Base-by-base conservation (phyloP, 305 asterid species). In the Lippia alba region DNA sequence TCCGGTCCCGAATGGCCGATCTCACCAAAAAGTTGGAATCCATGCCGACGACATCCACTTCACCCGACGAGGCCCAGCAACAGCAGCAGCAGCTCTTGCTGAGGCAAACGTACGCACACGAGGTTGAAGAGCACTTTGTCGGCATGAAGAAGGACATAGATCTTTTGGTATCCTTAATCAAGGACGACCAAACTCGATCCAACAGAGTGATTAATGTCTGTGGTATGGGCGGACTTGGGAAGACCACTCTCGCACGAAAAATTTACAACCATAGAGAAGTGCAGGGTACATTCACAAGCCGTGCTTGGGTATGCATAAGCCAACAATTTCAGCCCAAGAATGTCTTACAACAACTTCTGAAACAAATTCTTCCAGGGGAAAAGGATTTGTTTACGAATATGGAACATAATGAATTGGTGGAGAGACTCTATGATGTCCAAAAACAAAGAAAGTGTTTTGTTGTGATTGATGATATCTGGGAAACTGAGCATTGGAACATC, bases 201-300 rank as follows among this genome's bases (percentile, higher is more conserved):
- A 20, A 49, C n/a, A n/a, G 34, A 17, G 48, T 77, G 32, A 63
- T 72, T 36, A 8, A 36, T 36, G 6, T 72, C 78, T 72, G 61
- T 30, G 81, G 81, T 11, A 72, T 73, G 71, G 78, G 78, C 0
- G 81, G 78, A 20, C 59, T 72, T 1, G 78, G 81, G 10, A 77
- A 77, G 60, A 77, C 81, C 3, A 77, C 78, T 15, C 67, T 77
- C 0, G 75, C 75, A 0, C 55, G 65, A 8, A 44, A 44, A 44
- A 0, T 44, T 44, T 44, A 44, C 49, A 44, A 44, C 12, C 14
- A 2, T 8, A 11, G 10, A 6, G 49, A 8, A 2, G 49, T 44
- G 14, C 12, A 44, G 12, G 1, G 49, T 44, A 2, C 4, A 3
- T 44, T 44, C 12, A 49, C 8, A 44, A 11, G 12, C 14, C 49